phyloP scores from a whole-genome alignment of 2,329 filamentous ascomycete species.

The Cadophora gregata region DNA sequence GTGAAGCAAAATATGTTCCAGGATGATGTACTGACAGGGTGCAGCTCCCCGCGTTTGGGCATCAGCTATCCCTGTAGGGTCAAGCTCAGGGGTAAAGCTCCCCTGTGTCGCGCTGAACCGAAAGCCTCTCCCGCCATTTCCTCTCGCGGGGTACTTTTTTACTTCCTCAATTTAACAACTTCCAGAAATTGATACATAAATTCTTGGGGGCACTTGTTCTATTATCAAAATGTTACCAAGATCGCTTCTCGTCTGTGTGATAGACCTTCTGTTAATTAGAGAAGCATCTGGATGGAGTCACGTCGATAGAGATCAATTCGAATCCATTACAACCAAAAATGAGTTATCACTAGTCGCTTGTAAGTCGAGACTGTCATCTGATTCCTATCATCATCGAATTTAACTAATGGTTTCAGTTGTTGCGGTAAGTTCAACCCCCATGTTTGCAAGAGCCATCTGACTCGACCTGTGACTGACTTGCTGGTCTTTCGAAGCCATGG shows the following conservation, averaged over 20 bases:
- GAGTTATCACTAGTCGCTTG: constrained; percentile 30
- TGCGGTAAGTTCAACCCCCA: constrained; percentile 23
- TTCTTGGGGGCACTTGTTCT: not conserved
- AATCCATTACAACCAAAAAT: constrained; percentile 16
- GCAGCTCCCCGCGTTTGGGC: constrained; percentile 18
- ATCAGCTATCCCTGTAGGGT: constrained; percentile 1
- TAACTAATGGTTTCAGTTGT: constrained; percentile 25
- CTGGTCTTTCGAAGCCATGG: constrained; percentile 21
- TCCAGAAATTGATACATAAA: not conserved
- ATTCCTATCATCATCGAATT: not conserved
- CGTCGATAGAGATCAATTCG: constrained; percentile 22
- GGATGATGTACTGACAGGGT: constrained; percentile 19
- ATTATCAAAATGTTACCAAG: constrained; percentile 27
- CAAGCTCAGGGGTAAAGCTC: constrained; percentile 18
- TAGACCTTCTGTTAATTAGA: constrained; percentile 16
- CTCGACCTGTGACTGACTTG: not conserved
- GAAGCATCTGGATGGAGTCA: constrained; percentile 29
- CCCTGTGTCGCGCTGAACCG: not conserved
- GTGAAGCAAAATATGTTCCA: constrained; percentile 21
- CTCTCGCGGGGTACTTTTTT: not conserved
- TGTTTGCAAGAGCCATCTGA: not conserved
- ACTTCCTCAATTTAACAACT: not conserved
- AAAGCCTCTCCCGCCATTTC: not conserved
- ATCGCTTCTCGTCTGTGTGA: constrained; percentile 11
- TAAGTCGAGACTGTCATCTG: constrained; percentile 16